Base-by-base conservation (phyloP, 176 grass and related monocot species). In the Avena atlantica region DNA sequence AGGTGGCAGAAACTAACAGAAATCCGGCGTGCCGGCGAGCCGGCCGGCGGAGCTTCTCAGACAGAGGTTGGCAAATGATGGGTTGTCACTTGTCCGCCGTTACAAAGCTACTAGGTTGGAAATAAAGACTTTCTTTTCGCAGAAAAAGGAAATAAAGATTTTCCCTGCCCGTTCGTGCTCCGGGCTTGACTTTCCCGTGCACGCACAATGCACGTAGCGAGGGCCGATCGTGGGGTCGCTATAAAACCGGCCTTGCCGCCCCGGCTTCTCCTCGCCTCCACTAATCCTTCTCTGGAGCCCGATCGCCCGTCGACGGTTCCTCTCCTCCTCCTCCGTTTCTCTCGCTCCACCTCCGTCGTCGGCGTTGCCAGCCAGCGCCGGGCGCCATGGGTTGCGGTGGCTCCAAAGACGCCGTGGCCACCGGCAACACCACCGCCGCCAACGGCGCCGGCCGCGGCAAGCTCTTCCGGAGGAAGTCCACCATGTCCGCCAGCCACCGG, bases 381-480 rank as follows among this genome's bases (percentile, higher is more conserved):
- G 73, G 48, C 24, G 76, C 81, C 49, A 98, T 98, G 93, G 96
- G 96, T 89, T 98, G 96, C 78, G 86, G 96, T 76, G 91, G 88
- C 70, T 98, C 96, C 2, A 98, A 98, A 56, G 87, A 93, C 25
- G 93, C 88, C 14, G 96, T 95, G 83, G 96, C 93, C 90, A 91
- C 93, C 70, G 86, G 88, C 69, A 95, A 95, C 89, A 92, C 89
- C 42, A 79, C 37, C 69, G 65, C 49, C 50, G 55, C 24, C 50
- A 25, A 27, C 72, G 74, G 24, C 74, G 49, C 48, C 71, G 45
- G 71, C n/a, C 44, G 9, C n/a, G 5, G n/a, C 65, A 88, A 63
- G 72, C 76, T 95, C 50, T 68, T 93, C 83, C 88, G 84, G 40
- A 91, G 75, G 78, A 90, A 93, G 76, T 93, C 93, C 52, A 88